A percentile compares a stretch with the other conserved stretches of the same genome.
Conservation (phyloP, 768 basidiomycete species). For the Inosperma sp. region DNA sequence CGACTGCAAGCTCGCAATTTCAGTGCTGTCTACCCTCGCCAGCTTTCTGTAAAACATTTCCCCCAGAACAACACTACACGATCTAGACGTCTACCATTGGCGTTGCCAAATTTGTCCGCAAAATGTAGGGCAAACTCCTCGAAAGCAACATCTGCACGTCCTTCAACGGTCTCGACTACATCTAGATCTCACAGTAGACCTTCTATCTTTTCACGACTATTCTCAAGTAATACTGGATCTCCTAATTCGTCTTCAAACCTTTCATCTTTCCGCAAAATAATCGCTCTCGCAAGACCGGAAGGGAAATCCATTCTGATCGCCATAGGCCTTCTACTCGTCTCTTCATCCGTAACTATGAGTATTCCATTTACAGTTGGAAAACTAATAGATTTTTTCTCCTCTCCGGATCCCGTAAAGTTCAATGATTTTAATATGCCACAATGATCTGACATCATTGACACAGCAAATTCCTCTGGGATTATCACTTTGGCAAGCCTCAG, state of each 20-base stretch:
- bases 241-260: background rate
- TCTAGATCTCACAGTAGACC: too few relatives aligned
- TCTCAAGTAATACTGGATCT: too few relatives aligned
- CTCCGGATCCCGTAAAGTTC: conserved; percentile 52
- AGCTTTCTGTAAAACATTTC: too few relatives aligned
- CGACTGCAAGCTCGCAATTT: too few relatives aligned
- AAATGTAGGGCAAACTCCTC: too few relatives aligned
- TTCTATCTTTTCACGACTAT: too few relatives aligned
- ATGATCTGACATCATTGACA: conserved; percentile 3
- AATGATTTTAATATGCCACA: background rate
- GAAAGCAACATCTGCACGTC: too few relatives aligned
- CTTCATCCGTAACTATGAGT: conserved; percentile 86
- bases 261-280: conserved; percentile 73
- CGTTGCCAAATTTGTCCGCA: too few relatives aligned
- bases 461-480: conserved; percentile 79
- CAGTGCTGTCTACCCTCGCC: too few relatives aligned
- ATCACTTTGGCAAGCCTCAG: conserved; percentile 76
- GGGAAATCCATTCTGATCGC: conserved; percentile 70
- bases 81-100: too few relatives aligned
- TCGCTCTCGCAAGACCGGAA: conserved; percentile 79
- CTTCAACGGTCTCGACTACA: too few relatives aligned
- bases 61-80: too few relatives aligned
- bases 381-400: conserved; percentile 90
- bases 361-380: conserved; percentile 91
- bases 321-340: conserved; percentile 76